Percentiles rank a stretch among this genome's conserved stretches.
These are phyloP conservation scores for Quercus phellos DNA, from an alignment of 331 rosid genomes.

Conservation along the genomic window DNA sequence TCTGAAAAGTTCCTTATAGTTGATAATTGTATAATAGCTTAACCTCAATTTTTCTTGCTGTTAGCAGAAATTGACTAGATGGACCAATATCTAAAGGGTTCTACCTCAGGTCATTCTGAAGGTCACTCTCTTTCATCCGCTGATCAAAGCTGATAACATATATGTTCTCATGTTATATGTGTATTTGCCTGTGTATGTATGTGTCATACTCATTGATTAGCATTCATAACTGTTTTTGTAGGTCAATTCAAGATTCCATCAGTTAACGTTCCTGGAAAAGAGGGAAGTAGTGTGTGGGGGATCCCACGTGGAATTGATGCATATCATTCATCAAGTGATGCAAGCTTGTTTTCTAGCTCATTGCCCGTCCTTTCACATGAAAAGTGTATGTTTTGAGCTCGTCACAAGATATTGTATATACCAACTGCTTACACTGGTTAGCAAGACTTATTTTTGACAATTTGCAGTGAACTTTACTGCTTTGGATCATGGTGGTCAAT, in stretches of 20 bases:
- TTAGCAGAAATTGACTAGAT: slow-evolving; percentile 41
- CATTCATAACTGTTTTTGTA: slow-evolving; percentile 28
- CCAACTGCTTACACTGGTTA: slow-evolving; percentile 7
- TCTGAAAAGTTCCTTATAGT: background rate
- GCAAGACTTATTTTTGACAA: slow-evolving; percentile 1
- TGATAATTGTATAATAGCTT: slow-evolving; percentile 1
- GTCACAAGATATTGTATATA: background rate
- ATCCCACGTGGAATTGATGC: slow-evolving; percentile 33
- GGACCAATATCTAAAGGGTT: slow-evolving; percentile 47
- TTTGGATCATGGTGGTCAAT: slow-evolving; percentile 40
- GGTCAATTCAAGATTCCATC: slow-evolving; percentile 43
- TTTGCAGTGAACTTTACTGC: slow-evolving; percentile 62
- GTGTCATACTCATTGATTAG: background rate
- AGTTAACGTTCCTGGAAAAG: slow-evolving; percentile 28
- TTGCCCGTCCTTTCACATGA: slow-evolving; percentile 77
- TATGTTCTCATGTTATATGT: background rate
- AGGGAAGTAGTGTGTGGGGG: slow-evolving; percentile 61
- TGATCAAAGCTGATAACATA: slow-evolving; percentile 5
- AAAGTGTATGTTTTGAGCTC: slow-evolving; percentile 49
- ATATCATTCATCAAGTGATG: slow-evolving; percentile 56
- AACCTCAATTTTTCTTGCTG: background rate
- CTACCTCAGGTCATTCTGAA: slow-evolving; percentile 28
- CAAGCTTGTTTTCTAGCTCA: slow-evolving; percentile 78
- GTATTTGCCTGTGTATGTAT: background rate
- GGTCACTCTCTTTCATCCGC: slow-evolving; percentile 34